Base-by-base conservation (phyloP, 352 stramenopile genomes). In the Peronospora destructor region DNA sequence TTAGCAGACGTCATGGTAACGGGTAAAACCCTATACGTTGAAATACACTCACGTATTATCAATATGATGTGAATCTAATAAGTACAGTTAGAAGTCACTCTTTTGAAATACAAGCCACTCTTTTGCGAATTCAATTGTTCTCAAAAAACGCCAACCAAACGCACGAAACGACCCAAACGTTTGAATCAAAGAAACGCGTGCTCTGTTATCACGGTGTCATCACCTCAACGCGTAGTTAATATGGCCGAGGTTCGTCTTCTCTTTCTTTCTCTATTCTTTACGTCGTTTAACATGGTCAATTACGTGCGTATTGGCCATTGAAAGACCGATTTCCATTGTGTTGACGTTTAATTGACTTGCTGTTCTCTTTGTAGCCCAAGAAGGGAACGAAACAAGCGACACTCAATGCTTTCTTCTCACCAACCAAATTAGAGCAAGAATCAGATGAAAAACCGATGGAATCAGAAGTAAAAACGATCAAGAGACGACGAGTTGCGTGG, bases 401-500 rank as follows among this genome's bases (percentile, higher is more conserved):
- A 9, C 86, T 93, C 58, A 70, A 73, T 34, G 57, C 76, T 47
- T 93, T 91, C 55, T 93, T 93, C 58, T 87, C 82, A 35, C 82
- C 82, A 9, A 49, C 48, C 44, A 73, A 73, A 17, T 12, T 46
- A 7, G 51, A 40, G 21, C 56, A 55, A 9, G 59, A 60, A 60
- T 46, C 33, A 25, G 51, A 54, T 7, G 33, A 61, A 2, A 46
- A 47, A 5, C 36, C 35, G 4, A 21, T 34, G 23, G 55, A 60
- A 16, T 40, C 46, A 26, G 44, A 60, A 0, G 23, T 6, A 4
- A 26, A 26, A 4, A 6, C 23, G 23, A 6, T 6, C 23, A 26
- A 26, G 23, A 26, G 23, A 6, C 23, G 23, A 26, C 23, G 23
- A 21, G 19, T 21, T 21, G n/a, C n/a, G n/a, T n/a, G n/a, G n/a